Evolutionary conservation across 352 stramenopile species (phyloP), one percentile per base, ranked within the genome.

Genomic region (Phytophthora nicotianae): DNA sequence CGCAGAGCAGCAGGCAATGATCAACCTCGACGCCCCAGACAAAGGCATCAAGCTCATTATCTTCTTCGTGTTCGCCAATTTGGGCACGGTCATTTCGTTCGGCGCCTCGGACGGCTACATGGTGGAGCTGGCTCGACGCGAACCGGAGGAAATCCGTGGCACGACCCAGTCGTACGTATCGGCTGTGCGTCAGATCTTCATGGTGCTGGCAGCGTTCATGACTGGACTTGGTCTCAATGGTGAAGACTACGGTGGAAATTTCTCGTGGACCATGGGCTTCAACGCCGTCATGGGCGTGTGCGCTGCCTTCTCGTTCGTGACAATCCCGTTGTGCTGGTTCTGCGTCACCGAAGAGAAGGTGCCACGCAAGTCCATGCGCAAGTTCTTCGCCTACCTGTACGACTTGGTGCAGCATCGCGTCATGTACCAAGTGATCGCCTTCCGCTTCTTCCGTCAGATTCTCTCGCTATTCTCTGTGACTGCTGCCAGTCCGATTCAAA

Each of bases 51-150:
- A 83, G 53, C 76, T 82, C 68, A 74, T 89, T 13, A 47, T 89
- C 32, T 66, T 87, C 27, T 79, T 96, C 56, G 81, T 91, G 50
- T 43, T 92, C 3, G 84, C 88, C 2, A 88, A 89, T 50, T 17
- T 93, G 20, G 86, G 86, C 32, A 88, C 86, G 29, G 81, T 94
- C 38, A 87, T 93, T 42, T 81, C 85, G 10, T 87, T 90, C 62
- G 78, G 87, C 0, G 80, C 86, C 13, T 70, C 76, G 14, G 81
- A 95, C 62, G 85, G 83, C 4, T 70, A 87, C 58, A 74, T 88
- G 53, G 71, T 90, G 26, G 73, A 89, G 50, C 23, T 89, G 2
- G 66, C 75, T 13, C 75, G 86, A 38, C 68, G 68, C n/a, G 83
- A 91, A 48, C 59, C 75, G 2, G 65, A 73, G 23, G 23, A n/a